phyloP scores from a whole-genome alignment of 176 grass and related monocot species.

The Saccharum spontaneum region DNA sequence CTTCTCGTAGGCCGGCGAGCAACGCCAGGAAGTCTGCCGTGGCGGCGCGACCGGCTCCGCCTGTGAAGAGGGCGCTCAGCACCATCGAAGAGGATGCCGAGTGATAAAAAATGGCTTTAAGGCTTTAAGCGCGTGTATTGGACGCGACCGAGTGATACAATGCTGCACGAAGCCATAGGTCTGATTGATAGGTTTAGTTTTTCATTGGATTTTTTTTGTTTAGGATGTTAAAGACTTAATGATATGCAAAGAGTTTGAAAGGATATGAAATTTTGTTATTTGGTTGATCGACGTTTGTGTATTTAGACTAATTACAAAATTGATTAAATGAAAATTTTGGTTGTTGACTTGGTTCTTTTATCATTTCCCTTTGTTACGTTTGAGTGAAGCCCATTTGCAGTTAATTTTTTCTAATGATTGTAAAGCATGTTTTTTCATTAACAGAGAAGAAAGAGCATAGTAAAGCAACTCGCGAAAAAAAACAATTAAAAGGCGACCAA shows the following conservation, averaged over 20 bases:
- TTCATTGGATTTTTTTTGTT: neutral
- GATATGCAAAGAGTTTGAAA: neutral
- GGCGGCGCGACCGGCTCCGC: neutral
- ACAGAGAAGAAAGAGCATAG: too few relatives aligned
- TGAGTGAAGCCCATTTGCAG: neutral
- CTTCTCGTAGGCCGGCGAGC: neutral
- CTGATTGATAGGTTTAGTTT: neutral
- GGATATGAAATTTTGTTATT: neutral
- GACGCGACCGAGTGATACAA: neutral
- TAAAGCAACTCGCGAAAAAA: too few relatives aligned
- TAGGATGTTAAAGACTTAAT: neutral
- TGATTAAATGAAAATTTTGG: neutral
- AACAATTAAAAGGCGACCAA: too few relatives aligned
- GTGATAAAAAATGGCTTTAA: neutral
- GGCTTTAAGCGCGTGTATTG: neutral
- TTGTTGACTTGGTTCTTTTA: neutral
- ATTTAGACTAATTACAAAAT: neutral
- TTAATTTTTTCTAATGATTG: neutral
- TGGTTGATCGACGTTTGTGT: neutral
- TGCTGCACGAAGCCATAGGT: neutral
- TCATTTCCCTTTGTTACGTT: neutral
- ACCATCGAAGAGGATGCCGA: constrained; percentile 49
- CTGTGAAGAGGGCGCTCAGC: constrained; percentile 38
- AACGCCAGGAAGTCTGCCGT: neutral
- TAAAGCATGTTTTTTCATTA: too few relatives aligned